Evolutionary conservation across 202 grass and related monocot genomes (phyloP).

Genomic region (Setaria viridis): DNA sequence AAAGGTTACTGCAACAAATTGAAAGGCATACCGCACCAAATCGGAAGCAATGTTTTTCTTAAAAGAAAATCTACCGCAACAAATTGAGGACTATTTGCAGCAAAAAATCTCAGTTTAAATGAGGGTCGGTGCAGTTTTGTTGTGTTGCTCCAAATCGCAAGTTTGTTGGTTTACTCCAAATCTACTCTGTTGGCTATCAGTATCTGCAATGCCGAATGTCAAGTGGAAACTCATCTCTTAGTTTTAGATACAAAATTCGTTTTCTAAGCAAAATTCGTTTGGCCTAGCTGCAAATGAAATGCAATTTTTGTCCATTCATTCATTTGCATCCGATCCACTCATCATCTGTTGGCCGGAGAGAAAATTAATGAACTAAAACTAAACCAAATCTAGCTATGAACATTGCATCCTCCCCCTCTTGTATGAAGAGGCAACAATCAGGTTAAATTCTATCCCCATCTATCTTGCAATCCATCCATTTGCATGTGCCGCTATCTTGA

Average conservation of each 20-base stretch:
- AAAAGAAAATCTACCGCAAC: too few species aligned
- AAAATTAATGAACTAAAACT: constrained; percentile 20
- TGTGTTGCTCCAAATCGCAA: neutral
- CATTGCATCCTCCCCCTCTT: neutral
- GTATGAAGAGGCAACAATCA: constrained; percentile 7
- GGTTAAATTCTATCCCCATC: neutral
- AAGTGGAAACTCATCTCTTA: neutral
- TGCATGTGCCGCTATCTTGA: constrained; percentile 30
- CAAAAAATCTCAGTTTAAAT: neutral
- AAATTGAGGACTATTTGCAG: neutral
- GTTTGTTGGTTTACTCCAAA: neutral
- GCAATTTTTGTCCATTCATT: neutral
- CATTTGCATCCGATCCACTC: constrained; percentile 13
- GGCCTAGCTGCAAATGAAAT: neutral
- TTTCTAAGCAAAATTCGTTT: neutral
- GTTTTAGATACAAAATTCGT: neutral
- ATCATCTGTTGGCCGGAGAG: neutral
- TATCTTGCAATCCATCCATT: neutral
- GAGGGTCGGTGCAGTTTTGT: neutral
- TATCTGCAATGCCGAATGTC: neutral
- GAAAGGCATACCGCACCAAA: neutral
- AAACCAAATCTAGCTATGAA: constrained; percentile 41
- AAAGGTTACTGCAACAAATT: neutral
- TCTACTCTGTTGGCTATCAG: neutral
- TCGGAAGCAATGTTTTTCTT: too few species aligned